Percentiles rank a stretch among this genome's conserved stretches.
These are phyloP conservation scores for Juglanconis juglandina DNA, from an alignment of 2,329 filamentous ascomycete species.

Conservation along the genomic window DNA sequence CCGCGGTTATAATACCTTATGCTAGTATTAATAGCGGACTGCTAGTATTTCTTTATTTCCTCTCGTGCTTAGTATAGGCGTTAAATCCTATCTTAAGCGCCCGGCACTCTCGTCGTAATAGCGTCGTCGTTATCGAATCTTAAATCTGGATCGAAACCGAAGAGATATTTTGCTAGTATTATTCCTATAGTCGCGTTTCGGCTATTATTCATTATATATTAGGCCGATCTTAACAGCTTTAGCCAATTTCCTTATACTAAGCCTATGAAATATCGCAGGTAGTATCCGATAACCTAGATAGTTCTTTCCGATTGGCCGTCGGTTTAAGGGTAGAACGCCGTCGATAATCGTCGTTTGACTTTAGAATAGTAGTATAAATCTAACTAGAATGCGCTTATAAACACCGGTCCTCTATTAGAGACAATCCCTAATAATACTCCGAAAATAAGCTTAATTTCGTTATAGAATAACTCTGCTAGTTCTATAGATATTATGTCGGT, in stretches of 20 bases:
- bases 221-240: neutral
- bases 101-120: neutral
- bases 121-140: neutral
- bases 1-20: neutral
- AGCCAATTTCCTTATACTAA: neutral
- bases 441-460: conserved; percentile 12
- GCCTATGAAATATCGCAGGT: neutral
- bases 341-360: conserved; percentile 2
- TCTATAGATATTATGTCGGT: neutral
- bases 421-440: conserved; percentile 7
- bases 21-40: neutral
- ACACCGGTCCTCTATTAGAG: neutral
- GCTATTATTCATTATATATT: neutral
- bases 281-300: neutral
- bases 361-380: conserved; percentile 11
- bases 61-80: neutral
- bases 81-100: neutral
- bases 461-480: conserved; percentile 17
- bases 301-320: neutral
- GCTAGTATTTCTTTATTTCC: neutral
- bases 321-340: neutral
- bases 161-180: neutral
- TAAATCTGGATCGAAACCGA: too few relatives aligned
- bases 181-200: neutral
- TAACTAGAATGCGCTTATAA: neutral